Conservation (phyloP, 2,329 filamentous ascomycete genomes). For the Fusarium globosum region DNA sequence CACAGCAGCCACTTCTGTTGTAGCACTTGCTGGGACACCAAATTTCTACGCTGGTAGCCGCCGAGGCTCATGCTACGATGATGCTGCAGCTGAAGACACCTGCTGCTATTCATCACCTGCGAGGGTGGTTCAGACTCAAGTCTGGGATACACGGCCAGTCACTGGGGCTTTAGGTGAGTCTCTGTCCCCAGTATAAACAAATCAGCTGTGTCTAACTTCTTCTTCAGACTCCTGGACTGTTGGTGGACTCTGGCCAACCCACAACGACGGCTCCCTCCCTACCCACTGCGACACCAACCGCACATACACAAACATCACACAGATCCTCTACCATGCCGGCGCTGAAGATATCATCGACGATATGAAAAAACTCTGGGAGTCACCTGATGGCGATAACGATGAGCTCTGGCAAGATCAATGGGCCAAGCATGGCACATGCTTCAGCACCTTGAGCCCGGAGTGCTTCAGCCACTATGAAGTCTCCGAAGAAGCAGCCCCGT, state of each 20-base stretch:
- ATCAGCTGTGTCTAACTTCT: neutral
- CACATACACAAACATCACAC: conserved; percentile 29
- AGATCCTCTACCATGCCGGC: conserved; percentile 10
- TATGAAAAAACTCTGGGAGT: conserved; percentile 13
- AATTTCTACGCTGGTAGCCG: conserved; percentile 7
- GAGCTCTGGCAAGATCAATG: conserved; percentile 18
- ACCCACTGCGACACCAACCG: conserved; percentile 19
- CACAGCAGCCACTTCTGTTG: conserved; percentile 8
- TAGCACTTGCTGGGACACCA: conserved; percentile 17
- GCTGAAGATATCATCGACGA: conserved; percentile 7
- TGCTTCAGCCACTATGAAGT: conserved; percentile 18
- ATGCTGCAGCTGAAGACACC: neutral
- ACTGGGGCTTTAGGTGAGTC: conserved; percentile 10
- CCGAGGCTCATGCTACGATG: conserved; percentile 5
- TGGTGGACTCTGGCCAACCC: conserved; percentile 9
- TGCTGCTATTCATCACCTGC: conserved; percentile 21
- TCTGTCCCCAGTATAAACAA: fast-evolving
- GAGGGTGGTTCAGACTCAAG: conserved; percentile 16
- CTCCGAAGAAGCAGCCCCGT: conserved; percentile 12
- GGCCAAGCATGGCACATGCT: conserved; percentile 15
- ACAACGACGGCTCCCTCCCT: conserved; percentile 13
- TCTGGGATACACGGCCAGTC: conserved; percentile 19
- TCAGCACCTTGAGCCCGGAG: conserved; percentile 12
- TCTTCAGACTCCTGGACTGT: conserved; percentile 19
- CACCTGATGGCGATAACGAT: neutral